Conservation (phyloP, 2,329 filamentous ascomycete species). For the Alternaria sp. region DNA sequence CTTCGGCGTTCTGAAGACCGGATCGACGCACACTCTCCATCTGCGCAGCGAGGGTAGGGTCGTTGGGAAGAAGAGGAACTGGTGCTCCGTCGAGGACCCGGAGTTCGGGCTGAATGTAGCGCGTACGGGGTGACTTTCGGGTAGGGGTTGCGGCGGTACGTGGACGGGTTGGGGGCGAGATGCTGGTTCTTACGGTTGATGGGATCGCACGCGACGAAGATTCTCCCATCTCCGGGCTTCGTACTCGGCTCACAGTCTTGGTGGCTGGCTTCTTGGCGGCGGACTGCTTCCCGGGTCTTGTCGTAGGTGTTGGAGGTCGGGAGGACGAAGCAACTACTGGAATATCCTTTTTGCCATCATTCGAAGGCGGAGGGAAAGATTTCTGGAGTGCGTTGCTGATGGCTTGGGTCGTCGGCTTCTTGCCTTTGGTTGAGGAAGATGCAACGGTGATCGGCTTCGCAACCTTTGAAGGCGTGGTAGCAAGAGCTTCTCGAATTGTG, state of each 20-base stretch:
- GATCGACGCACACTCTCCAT: not conserved
- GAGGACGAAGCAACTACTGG: not conserved
- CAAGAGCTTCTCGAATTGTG: not conserved
- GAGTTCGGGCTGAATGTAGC: not conserved
- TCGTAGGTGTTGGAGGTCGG: not conserved
- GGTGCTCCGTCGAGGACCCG: not conserved
- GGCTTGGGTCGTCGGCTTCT: not conserved
- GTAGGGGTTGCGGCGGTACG: not conserved
- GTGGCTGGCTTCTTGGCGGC: not conserved
- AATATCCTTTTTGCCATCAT: not conserved
- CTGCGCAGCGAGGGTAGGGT: not conserved
- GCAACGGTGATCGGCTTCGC: not conserved
- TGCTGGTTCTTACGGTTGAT: not conserved
- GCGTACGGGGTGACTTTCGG: not conserved
- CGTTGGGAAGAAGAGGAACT: not conserved
- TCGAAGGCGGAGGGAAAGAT: not conserved
- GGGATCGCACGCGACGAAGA: not conserved
- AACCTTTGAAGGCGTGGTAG: not conserved
- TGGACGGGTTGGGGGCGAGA: not conserved
- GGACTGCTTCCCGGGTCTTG: not conserved
- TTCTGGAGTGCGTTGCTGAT: not conserved
- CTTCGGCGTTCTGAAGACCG: not conserved
- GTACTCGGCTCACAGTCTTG: not conserved
- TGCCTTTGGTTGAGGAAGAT: not conserved
- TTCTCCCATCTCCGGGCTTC: not conserved